A percentile compares a stretch with the other conserved stretches of the same genome.
Evolutionary conservation across 768 basidiomycete species (phyloP).

Genomic region (Hortiboletus flavorubellus): DNA sequence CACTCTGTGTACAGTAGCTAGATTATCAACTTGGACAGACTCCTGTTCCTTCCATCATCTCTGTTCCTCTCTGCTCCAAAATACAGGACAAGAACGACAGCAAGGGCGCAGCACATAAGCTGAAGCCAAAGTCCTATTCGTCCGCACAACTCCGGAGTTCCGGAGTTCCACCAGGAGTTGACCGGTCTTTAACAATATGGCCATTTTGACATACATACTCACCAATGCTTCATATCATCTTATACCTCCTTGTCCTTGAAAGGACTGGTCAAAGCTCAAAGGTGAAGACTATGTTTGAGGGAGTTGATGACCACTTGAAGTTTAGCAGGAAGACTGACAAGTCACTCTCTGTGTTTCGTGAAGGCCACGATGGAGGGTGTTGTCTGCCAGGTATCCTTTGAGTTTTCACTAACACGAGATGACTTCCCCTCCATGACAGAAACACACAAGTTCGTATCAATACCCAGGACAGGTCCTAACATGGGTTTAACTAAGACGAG

Average conservation of each 20-base stretch:
- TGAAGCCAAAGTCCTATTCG: no score
- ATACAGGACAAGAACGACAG: no score
- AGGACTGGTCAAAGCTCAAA: conserved; percentile 93
- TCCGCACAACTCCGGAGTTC: no score
- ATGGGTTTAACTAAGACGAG: neutral
- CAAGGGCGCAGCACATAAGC: no score
- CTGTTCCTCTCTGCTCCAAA: no score
- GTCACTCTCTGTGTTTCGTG: conserved; percentile 96
- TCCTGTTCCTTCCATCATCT: no score
- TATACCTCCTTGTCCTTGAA: conserved; percentile 93
- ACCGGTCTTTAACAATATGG: no score
- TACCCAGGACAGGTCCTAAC: conserved; percentile 86
- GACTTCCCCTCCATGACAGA: conserved; percentile 95
- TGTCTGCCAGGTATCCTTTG: conserved; percentile 89
- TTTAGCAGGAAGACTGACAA: conserved; percentile 94
- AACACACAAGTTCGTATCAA: conserved; percentile 94
- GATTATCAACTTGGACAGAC: no score
- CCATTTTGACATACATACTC: conserved; percentile 11
- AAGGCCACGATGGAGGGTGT: conserved; percentile 99
- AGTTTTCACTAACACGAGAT: conserved; percentile 93
- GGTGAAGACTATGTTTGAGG: conserved; percentile 88
- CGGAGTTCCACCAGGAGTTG: no score
- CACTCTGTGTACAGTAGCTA: no score
- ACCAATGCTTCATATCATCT: conserved; percentile 86
- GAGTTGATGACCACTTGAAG: conserved; percentile 95